Evolutionary conservation across 495 filamentous ascomycete genomes (phyloP).

Genomic region (Daldinia caldariorum): DNA sequence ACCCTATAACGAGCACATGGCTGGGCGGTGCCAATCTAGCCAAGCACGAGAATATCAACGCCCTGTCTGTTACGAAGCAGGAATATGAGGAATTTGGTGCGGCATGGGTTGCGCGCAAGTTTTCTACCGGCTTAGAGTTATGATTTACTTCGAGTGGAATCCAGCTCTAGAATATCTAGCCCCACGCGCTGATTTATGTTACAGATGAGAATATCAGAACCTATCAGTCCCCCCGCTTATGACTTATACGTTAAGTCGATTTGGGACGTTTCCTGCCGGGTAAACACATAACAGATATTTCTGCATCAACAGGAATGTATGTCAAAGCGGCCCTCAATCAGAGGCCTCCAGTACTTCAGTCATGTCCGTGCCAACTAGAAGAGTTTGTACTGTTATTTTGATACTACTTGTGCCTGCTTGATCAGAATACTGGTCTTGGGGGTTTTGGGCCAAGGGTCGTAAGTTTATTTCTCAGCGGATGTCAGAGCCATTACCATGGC

Average conservation of each 20-base stretch:
- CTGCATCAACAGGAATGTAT: neutral
- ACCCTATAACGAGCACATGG: conserved; percentile 88
- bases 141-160: conserved; percentile 39
- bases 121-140: conserved; percentile 59
- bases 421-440: neutral
- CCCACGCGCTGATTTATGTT: conserved; percentile 10
- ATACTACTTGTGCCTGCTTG: neutral
- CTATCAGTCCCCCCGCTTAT: neutral
- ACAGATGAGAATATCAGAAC: conserved; percentile 3
- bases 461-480: neutral
- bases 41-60: conserved; percentile 68
- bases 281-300: neutral
- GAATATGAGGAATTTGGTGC: conserved; percentile 92
- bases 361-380: neutral
- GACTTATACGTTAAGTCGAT: neutral
- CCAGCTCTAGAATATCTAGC: neutral
- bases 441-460: neutral
- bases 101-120: conserved; percentile 79
- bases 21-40: conserved; percentile 81
- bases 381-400: neutral
- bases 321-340: neutral
- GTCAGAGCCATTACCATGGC: neutral
- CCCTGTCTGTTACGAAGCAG: conserved; percentile 77
- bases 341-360: neutral
- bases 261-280: neutral